Evolutionary conservation across 371 early-diverging fungal genomes (phyloP).

Genomic region (Zancudomyces culisetae): DNA sequence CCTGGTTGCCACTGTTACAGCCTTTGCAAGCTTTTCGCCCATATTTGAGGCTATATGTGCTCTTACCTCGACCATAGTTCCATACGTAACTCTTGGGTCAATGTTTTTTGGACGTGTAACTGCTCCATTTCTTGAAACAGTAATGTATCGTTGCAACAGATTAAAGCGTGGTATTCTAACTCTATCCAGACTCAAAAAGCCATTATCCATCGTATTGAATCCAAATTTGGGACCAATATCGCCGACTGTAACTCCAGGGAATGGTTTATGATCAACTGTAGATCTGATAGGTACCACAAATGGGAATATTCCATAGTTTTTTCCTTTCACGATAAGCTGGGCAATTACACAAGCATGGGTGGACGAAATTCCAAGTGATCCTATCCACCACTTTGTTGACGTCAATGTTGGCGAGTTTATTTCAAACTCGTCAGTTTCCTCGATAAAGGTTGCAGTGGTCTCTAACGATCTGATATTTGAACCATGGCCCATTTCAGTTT

Average conservation of each 20-base stretch:
- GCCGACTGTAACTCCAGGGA: constrained; percentile 70
- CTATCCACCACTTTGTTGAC: constrained; percentile 83
- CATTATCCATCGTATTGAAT: constrained; percentile 63
- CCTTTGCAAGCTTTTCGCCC: constrained; percentile 26
- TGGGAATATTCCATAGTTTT: constrained; percentile 62
- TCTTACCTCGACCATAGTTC: constrained; percentile 58
- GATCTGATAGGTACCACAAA: constrained; percentile 75
- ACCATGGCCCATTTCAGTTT: constrained; percentile 61
- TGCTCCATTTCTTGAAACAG: constrained; percentile 44
- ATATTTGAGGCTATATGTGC: constrained; percentile 37
- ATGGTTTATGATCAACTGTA: constrained; percentile 43
- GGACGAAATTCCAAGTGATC: constrained; percentile 43
- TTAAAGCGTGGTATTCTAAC: constrained; percentile 57
- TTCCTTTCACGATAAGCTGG: constrained; percentile 57
- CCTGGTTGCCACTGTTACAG: constrained; percentile 45
- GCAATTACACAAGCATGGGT: constrained; percentile 82
- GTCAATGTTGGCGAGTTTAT: constrained; percentile 65
- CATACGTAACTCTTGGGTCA: constrained; percentile 43
- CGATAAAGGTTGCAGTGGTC: constrained; percentile 70
- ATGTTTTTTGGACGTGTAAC: constrained; percentile 43
- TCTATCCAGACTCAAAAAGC: constrained; percentile 55
- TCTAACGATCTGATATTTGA: constrained; percentile 73
- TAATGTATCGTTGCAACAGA: constrained; percentile 60
- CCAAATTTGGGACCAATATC: constrained; percentile 86
- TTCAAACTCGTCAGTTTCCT: constrained; percentile 62